phyloP scores from a whole-genome alignment of 1,139 yeast genomes.

The Hyphopichia buzzinii region DNA sequence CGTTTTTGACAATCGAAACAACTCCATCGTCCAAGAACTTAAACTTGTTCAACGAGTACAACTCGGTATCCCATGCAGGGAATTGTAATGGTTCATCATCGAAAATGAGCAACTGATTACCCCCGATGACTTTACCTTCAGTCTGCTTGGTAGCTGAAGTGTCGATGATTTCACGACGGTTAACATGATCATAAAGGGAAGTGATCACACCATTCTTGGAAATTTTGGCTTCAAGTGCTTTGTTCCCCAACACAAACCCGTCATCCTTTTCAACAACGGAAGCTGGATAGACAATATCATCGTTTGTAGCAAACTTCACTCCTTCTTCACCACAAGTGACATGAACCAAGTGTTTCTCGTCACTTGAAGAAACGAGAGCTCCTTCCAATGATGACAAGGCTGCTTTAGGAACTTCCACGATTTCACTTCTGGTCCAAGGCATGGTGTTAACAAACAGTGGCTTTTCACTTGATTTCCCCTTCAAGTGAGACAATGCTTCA shows the following conservation, averaged over 20 bases:
- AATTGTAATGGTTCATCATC: slow-evolving; percentile 87
- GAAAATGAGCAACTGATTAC: slow-evolving; percentile 74
- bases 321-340: slow-evolving; percentile 4
- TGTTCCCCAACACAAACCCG: slow-evolving; percentile 55
- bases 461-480: slow-evolving; percentile 2
- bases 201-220: slow-evolving; percentile 61
- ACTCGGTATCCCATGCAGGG: slow-evolving; percentile 98
- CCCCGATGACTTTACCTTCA: slow-evolving; percentile 47
- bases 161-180: slow-evolving; percentile 68
- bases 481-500: slow-evolving; percentile 41
- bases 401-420: slow-evolving; percentile 33
- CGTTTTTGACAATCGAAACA: slow-evolving; percentile 51
- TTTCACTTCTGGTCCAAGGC: slow-evolving; percentile 66
- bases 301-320: slow-evolving; percentile 6
- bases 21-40: slow-evolving; percentile 43
- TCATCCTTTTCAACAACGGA: slow-evolving; percentile 41
- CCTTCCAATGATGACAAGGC: slow-evolving; percentile 1
- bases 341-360: slow-evolving; percentile 10
- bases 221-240: slow-evolving; percentile 56
- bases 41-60: slow-evolving; percentile 73
- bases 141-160: slow-evolving; percentile 47
- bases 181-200: slow-evolving; percentile 60
- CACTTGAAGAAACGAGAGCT: background rate
- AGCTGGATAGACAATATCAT: slow-evolving; percentile 44
- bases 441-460: slow-evolving; percentile 49